Evolutionary conservation across 352 stramenopile genomes (phyloP), one percentile per base, ranked within the genome.

Genomic region (Blastocystis sp.): DNA sequence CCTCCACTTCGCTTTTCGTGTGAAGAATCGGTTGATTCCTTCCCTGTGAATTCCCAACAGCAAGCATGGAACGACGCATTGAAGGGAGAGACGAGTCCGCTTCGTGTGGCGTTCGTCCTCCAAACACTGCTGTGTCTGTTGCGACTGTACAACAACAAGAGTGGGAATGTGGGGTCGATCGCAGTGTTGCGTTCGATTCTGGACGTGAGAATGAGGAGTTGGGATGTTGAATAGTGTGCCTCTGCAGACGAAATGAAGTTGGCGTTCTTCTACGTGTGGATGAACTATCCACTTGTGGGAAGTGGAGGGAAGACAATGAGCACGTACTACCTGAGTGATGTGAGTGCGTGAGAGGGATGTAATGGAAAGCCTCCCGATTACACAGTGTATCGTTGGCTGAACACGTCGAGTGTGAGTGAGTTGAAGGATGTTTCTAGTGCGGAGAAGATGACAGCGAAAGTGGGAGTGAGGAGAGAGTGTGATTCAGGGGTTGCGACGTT

Each of bases 261-360:
- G 4, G 67, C 67, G 8, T 78, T 78, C 44, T 78, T 38, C 21
- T 57, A 57, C 4, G 57, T 78, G 21, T 78, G 67, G 67, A 78
- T 59, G 18, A 42, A 3, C 6, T 78, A 61, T 36, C 42, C 14
- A 56, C 29, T 78, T 7, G 32, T 59, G 11, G 67, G 67, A 0
- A 63, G 34, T 18, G 67, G 21, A 9, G 67, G 67, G 18, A 78
- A 59, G 49, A 63, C 36, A 16, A 59, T 78, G 2, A 78, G 38
- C 49, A 78, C 67, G 9, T 78, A 44, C 44, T 78, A 78, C 34
- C 42, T 78, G 67, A 78, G 42, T 34, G 67, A 78, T 9, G 57
- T 38, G 36, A 54, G 21, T 21, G 21, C 21, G 21, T 21, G 11
- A 21, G 21, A 21, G 21, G 46, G 21, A 21, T 21, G 11, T 54